These are phyloP conservation scores for Serendipita sp. DNA, from an alignment of 768 basidiomycete genomes.

Conservation along the genomic window DNA sequence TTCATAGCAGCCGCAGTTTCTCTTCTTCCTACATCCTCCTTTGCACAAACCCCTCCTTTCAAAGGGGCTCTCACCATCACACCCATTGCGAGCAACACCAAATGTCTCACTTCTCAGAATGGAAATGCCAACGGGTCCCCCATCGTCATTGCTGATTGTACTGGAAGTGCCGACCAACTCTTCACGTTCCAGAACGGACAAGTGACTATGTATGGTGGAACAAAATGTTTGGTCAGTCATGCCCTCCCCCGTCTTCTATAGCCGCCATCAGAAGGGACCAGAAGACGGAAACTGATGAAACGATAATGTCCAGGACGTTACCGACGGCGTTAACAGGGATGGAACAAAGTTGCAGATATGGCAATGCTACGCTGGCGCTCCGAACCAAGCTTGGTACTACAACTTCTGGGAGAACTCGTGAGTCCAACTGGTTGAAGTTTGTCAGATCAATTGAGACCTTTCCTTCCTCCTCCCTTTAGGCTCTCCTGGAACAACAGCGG, in stretches of 20 bases:
- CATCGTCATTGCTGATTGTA: constrained; percentile 34
- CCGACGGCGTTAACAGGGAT: constrained; percentile 26
- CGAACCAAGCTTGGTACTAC: not conserved
- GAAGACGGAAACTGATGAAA: not conserved
- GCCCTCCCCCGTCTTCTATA: constrained; percentile 19
- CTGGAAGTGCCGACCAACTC: constrained; percentile 29
- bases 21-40: not conserved
- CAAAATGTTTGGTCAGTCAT: constrained; percentile 36
- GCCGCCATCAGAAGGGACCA: not conserved
- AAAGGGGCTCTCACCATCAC: not conserved
- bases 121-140: constrained; percentile 30
- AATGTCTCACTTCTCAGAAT: constrained; percentile 23
- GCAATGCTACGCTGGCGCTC: constrained; percentile 10
- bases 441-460: not conserved
- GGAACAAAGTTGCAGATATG: constrained; percentile 38
- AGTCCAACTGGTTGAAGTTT: not conserved
- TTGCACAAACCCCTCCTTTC: not conserved
- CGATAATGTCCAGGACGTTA: constrained; percentile 24
- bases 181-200: constrained; percentile 32
- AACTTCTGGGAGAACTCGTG: not conserved
- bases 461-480: not conserved
- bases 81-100: constrained; percentile 20
- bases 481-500: not conserved
- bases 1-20: not conserved
- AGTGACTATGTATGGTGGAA: constrained; percentile 28